These are phyloP conservation scores for Wickerhamiella musiphila DNA, from an alignment of 805 yeast genomes.

Conservation along the genomic window DNA sequence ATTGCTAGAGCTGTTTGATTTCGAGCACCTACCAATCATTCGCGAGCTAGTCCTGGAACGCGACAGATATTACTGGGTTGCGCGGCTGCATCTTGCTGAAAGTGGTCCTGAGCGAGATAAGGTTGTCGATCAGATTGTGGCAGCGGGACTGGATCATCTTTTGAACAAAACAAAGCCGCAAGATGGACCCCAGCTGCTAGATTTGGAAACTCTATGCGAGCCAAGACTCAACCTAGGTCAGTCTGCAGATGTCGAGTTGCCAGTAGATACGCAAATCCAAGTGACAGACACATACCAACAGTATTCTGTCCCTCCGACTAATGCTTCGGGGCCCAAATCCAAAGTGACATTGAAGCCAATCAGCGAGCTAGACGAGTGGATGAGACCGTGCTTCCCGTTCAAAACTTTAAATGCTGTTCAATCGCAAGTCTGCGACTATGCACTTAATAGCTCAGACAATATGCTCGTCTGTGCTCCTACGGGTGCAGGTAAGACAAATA, in stretches of 20 bases:
- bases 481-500: constrained; percentile 97
- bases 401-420: constrained; percentile 71
- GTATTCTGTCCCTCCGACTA: constrained; percentile 52
- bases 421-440: constrained; percentile 63
- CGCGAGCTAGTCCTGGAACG: constrained; percentile 34
- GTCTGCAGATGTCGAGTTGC: constrained; percentile 49
- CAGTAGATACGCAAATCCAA: constrained; percentile 69
- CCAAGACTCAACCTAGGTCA: too few relatives aligned
- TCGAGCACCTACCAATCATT: constrained; percentile 34
- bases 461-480: constrained; percentile 90
- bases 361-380: constrained; percentile 63
- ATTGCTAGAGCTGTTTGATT: constrained; percentile 36
- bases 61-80: constrained; percentile 36
- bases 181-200: constrained; percentile 33
- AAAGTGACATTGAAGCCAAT: constrained; percentile 36
- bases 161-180: constrained; percentile 13
- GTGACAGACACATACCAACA: constrained; percentile 65
- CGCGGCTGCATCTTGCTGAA: constrained; percentile 26
- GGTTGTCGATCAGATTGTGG: constrained; percentile 19
- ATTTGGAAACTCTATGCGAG: constrained; percentile 51
- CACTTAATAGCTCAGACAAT: constrained; percentile 54
- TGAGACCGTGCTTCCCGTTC: constrained; percentile 53
- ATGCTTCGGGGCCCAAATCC: background rate
- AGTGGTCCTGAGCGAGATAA: constrained; percentile 22
- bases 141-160: constrained; percentile 5